phyloP scores from a whole-genome alignment of 371 early-diverging fungal species.

The Chytridiales sp. region DNA sequence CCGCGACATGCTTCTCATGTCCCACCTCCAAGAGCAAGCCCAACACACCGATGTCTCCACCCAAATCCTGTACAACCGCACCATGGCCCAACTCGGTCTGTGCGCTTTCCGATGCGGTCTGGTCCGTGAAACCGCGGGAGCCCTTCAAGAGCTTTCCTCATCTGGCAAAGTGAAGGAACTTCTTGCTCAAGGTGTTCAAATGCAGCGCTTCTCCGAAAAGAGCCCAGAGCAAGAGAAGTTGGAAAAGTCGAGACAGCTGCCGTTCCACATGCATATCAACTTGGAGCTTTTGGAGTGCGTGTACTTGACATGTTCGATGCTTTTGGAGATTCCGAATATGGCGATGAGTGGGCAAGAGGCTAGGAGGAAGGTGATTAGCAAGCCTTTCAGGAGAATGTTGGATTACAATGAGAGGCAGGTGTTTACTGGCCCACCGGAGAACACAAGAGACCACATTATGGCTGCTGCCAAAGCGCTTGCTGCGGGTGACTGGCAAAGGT shows the following conservation, averaged over 20 bases:
- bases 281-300: slow-evolving; percentile 96
- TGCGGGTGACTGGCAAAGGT: slow-evolving; percentile 90
- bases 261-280: slow-evolving; percentile 99
- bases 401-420: slow-evolving; percentile 94
- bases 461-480: slow-evolving; percentile 91
- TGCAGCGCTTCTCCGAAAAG: slow-evolving; percentile 66
- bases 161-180: slow-evolving; percentile 90
- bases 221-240: slow-evolving; percentile 86
- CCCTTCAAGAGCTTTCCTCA: slow-evolving; percentile 86
- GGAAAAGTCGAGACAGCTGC: slow-evolving; percentile 91
- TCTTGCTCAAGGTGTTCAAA: slow-evolving; percentile 87
- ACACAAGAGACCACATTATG: slow-evolving; percentile 97
- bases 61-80: slow-evolving; percentile 94
- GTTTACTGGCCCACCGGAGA: slow-evolving; percentile 95
- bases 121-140: slow-evolving; percentile 81
- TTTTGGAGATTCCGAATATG: slow-evolving; percentile 95
- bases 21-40: slow-evolving; percentile 93
- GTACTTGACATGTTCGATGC: slow-evolving; percentile 92
- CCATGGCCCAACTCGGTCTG: slow-evolving; percentile 93
- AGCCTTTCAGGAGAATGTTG: slow-evolving; percentile 89
- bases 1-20: slow-evolving; percentile 96
- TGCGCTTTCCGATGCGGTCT: slow-evolving; percentile 95
- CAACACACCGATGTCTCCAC: slow-evolving; percentile 87
- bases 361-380: slow-evolving; percentile 81
- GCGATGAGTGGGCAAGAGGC: slow-evolving; percentile 81